Conservation (phyloP, 805 yeast genomes). For the Danielia reshetovae region DNA sequence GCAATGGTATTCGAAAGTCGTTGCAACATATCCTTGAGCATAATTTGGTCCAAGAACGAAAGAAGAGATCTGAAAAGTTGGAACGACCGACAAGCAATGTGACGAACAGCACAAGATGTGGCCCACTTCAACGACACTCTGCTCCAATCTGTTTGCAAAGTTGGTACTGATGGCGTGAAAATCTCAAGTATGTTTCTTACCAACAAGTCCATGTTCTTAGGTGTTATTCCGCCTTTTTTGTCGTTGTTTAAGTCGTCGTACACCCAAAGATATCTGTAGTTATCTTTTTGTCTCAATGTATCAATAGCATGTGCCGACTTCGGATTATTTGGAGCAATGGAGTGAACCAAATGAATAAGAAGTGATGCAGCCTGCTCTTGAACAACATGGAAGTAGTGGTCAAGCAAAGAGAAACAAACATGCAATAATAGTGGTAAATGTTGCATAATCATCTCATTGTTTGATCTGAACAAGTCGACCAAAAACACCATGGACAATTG, state of each 20-base stretch:
- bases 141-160: slow-evolving; percentile 82
- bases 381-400: slow-evolving; percentile 80
- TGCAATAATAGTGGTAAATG: slow-evolving; percentile 75
- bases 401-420: slow-evolving; percentile 73
- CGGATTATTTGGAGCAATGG: slow-evolving; percentile 52
- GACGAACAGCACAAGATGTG: slow-evolving; percentile 94
- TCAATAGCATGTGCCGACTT: slow-evolving; percentile 56
- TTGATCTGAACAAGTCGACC: slow-evolving; percentile 71
- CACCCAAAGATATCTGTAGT: slow-evolving; percentile 56
- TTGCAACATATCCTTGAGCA: slow-evolving; percentile 92
- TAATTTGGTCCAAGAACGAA: slow-evolving; percentile 76
- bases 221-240: slow-evolving; percentile 72
- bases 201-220: slow-evolving; percentile 75
- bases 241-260: slow-evolving; percentile 82
- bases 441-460: slow-evolving; percentile 56
- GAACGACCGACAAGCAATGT: slow-evolving; percentile 93
- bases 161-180: slow-evolving; percentile 42
- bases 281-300: slow-evolving; percentile 51
- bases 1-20: slow-evolving; percentile 89
- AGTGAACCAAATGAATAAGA: slow-evolving; percentile 67
- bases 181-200: slow-evolving; percentile 60
- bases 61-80: slow-evolving; percentile 84
- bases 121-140: slow-evolving; percentile 86
- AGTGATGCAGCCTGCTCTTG: slow-evolving; percentile 81
- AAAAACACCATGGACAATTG: slow-evolving; percentile 82